phyloP scores from a whole-genome alignment of 768 basidiomycete genomes.

The Boletus speciosus region DNA sequence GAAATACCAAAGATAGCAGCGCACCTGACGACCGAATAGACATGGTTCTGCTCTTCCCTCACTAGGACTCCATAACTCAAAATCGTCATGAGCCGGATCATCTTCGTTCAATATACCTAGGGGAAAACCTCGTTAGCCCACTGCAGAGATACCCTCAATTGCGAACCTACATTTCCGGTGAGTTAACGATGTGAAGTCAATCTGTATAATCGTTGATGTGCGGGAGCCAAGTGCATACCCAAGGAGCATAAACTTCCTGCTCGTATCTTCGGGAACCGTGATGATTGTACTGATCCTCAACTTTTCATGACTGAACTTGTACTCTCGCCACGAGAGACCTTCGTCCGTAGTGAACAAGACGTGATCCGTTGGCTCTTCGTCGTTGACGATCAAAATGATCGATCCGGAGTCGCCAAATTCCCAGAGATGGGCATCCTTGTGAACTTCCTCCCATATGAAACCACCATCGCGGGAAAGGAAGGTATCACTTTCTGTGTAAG shows the following conservation, averaged over 20 bases:
- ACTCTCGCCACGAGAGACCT: slow-evolving; percentile 84
- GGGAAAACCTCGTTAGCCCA: slow-evolving; percentile 1
- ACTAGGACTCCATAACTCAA: slow-evolving; percentile 95
- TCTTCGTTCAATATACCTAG: slow-evolving; percentile 67
- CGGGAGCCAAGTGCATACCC: slow-evolving; percentile 52
- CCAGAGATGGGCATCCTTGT: slow-evolving; percentile 97
- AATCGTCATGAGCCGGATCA: slow-evolving; percentile 83
- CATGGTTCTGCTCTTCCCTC: slow-evolving; percentile 85
- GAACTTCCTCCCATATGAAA: slow-evolving; percentile 97
- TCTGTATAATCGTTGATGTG: slow-evolving; percentile 60
- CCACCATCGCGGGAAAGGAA: slow-evolving; percentile 96
- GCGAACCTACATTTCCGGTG: slow-evolving; percentile 62
- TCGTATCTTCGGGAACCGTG: slow-evolving; percentile 88
- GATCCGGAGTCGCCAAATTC: slow-evolving; percentile 98
- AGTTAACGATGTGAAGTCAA: slow-evolving; percentile 86
- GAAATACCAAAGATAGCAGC: slow-evolving; percentile 3
- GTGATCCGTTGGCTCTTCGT: slow-evolving; percentile 89
- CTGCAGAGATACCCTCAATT: not conserved
- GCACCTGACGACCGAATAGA: slow-evolving; percentile 87
- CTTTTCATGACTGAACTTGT: slow-evolving; percentile 69
- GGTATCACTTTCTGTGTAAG: slow-evolving; percentile 87
- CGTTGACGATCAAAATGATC: slow-evolving; percentile 89
- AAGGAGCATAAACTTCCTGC: slow-evolving; percentile 84
- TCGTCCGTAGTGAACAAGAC: slow-evolving; percentile 89
- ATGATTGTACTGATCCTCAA: slow-evolving; percentile 75